A percentile compares a stretch with the other conserved stretches of the same genome.
These are phyloP conservation scores for Ophiocordyceps camponoti-rufipedis DNA, from an alignment of 2,329 filamentous ascomycete genomes.

Conservation along the genomic window DNA sequence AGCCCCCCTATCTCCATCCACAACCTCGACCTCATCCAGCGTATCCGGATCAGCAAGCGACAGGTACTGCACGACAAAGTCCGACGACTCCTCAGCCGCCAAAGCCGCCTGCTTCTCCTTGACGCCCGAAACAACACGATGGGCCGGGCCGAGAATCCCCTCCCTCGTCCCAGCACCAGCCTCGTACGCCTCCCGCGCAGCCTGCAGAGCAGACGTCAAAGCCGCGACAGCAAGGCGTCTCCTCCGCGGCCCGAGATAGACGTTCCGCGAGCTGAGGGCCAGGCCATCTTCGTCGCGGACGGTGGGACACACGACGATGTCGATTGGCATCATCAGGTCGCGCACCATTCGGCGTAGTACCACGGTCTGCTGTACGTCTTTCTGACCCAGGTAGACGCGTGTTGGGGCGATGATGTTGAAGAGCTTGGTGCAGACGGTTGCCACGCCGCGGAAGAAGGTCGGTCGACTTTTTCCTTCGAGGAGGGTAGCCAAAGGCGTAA, in stretches of 20 bases:
- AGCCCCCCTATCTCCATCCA: conserved; percentile 55
- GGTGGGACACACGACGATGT: conserved; percentile 59
- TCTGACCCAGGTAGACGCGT: conserved; percentile 82
- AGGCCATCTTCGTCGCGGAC: conserved; percentile 63
- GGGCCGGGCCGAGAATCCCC: conserved; percentile 56
- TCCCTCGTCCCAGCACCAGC: background rate
- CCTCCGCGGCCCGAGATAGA: conserved; percentile 67
- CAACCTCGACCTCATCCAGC: conserved; percentile 55
- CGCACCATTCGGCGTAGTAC: conserved; percentile 72
- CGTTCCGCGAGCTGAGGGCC: conserved; percentile 83
- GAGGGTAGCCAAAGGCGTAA: conserved; percentile 66
- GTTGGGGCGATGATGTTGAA: conserved; percentile 39
- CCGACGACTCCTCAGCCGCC: conserved; percentile 24
- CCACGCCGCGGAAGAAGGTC: conserved; percentile 91
- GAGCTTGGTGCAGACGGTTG: conserved; percentile 83
- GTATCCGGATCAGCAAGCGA: conserved; percentile 74
- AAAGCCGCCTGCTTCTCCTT: conserved; percentile 44
- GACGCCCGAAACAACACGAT: conserved; percentile 34
- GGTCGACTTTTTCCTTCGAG: conserved; percentile 75
- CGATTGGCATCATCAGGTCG: conserved; percentile 66
- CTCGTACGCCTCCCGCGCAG: background rate
- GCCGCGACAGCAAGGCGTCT: conserved; percentile 43
- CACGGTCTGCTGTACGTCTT: conserved; percentile 92
- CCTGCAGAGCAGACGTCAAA: background rate
- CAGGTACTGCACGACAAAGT: conserved; percentile 69